Conservation (phyloP, 2,329 filamentous ascomycete genomes). For the Phaeomoniella chlamydospora region DNA sequence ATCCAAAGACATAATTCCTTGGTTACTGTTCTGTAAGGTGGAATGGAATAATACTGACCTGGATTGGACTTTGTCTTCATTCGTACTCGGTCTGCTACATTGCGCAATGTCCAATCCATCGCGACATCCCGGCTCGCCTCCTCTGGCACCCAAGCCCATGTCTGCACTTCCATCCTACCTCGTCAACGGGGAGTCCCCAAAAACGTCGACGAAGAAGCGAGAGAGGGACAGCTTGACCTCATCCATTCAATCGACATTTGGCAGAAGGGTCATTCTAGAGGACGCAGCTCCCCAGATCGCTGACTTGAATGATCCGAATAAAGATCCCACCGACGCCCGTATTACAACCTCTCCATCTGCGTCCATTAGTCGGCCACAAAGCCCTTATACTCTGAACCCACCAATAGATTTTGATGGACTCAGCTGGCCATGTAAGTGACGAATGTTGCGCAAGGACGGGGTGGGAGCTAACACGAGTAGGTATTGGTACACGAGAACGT, state of each 20-base stretch:
- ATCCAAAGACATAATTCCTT: too few species aligned
- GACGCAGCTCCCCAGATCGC: slow-evolving; percentile 4
- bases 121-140: slow-evolving; percentile 13
- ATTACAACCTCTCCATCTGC: slow-evolving; percentile 35
- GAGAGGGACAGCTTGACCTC: slow-evolving; percentile 44
- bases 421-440: slow-evolving; percentile 34
- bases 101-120: not conserved
- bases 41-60: too few species aligned
- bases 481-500: slow-evolving; percentile 32
- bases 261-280: slow-evolving; percentile 18
- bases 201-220: slow-evolving; percentile 31
- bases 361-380: slow-evolving; percentile 33
- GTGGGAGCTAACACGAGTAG: slow-evolving; percentile 13
- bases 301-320: slow-evolving; percentile 30
- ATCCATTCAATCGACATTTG: slow-evolving; percentile 44
- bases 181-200: slow-evolving; percentile 38
- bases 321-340: slow-evolving; percentile 38
- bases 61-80: too few species aligned
- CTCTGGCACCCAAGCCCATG: slow-evolving; percentile 29
- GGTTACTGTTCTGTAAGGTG: too few species aligned
- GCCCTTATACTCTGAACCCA: slow-evolving; percentile 33
- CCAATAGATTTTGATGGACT: slow-evolving; percentile 37
- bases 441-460: not conserved
- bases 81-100: too few species aligned
- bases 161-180: slow-evolving; percentile 42